These are phyloP conservation scores for Pleurostoma richardsiae DNA, from an alignment of 2,329 filamentous ascomycete genomes.

Conservation along the genomic window DNA sequence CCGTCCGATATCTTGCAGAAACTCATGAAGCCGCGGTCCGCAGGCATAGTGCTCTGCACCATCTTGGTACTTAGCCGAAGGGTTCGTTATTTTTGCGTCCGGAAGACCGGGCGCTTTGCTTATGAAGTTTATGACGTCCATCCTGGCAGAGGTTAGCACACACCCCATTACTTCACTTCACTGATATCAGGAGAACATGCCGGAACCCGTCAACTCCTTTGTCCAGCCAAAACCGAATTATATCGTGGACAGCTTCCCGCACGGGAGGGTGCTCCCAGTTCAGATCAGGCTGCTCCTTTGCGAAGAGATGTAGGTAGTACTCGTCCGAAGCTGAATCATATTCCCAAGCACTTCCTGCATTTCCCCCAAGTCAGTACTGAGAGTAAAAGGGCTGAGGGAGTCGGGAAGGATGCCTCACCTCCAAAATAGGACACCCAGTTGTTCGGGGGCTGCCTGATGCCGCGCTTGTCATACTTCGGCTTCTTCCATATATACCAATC, in stretches of 20 bases:
- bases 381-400: not conserved
- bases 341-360: slow-evolving; percentile 39
- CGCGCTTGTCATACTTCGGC: slow-evolving; percentile 49
- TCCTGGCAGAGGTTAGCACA: slow-evolving; percentile 24
- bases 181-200: slow-evolving; percentile 23
- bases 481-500: slow-evolving; percentile 64
- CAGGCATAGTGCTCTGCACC: slow-evolving; percentile 5
- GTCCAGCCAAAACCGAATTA: slow-evolving; percentile 71
- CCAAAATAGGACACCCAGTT: slow-evolving; percentile 40
- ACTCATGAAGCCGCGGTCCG: slow-evolving; percentile 9
- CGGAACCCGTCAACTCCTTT: slow-evolving; percentile 63
- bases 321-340: slow-evolving; percentile 43
- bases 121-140: slow-evolving; percentile 10
- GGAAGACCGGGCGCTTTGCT: slow-evolving; percentile 5
- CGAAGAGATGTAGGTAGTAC: slow-evolving; percentile 65
- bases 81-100: slow-evolving; percentile 5
- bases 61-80: slow-evolving; percentile 2
- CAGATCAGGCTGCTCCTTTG: slow-evolving; percentile 67
- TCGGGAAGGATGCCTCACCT: slow-evolving; percentile 16
- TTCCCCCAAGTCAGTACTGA: slow-evolving; percentile 1
- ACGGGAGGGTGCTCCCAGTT: slow-evolving; percentile 71
- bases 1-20: slow-evolving; percentile 4
- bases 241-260: slow-evolving; percentile 59
- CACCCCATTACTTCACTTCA: too few species aligned
- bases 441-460: slow-evolving; percentile 56